Conservation (phyloP, 176 grass and related monocot species). For the Carex parvula region DNA sequence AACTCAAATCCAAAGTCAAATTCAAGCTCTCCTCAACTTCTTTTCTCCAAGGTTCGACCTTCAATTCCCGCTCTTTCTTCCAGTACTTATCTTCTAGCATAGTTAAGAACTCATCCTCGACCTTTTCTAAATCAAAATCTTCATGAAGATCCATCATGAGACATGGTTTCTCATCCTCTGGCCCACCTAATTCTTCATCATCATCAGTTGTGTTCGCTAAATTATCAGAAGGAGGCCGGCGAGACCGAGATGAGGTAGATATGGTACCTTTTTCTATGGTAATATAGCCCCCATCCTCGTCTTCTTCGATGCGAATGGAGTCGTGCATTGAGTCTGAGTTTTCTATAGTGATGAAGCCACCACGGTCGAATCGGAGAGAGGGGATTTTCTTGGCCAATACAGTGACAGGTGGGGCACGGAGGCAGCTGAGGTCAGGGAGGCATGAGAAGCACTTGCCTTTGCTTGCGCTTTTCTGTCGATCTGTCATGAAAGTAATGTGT, state of each 20-base stretch:
- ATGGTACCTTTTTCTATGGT: slow-evolving; percentile 71
- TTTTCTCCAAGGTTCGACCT: slow-evolving; percentile 44
- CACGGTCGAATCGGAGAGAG: slow-evolving; percentile 39
- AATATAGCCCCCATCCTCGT: slow-evolving; percentile 79
- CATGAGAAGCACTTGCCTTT: slow-evolving; percentile 61
- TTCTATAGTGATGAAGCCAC: slow-evolving; percentile 91
- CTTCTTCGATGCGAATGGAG: slow-evolving; percentile 37
- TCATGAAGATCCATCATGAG: slow-evolving; percentile 58
- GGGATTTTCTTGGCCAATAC: slow-evolving; percentile 30
- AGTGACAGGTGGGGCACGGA: slow-evolving; percentile 37
- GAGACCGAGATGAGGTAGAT: slow-evolving; percentile 40
- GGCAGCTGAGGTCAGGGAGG: slow-evolving; percentile 75
- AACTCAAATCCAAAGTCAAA: slow-evolving; percentile 43
- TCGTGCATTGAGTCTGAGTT: slow-evolving; percentile 46
- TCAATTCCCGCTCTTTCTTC: slow-evolving; percentile 17
- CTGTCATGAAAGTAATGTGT: neutral
- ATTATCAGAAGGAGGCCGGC: slow-evolving; percentile 35
- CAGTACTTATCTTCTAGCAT: slow-evolving; percentile 81
- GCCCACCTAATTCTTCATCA: slow-evolving; percentile 17
- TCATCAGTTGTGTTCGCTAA: slow-evolving; percentile 30
- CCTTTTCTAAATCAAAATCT: slow-evolving; percentile 55
- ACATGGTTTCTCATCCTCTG: slow-evolving; percentile 76
- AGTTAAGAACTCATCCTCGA: slow-evolving; percentile 85
- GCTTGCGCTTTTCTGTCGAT: slow-evolving; percentile 37
- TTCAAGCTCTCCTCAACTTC: slow-evolving; percentile 63